Evolutionary conservation across 306 rosid species (phyloP).

Genomic region (Citrullus amarus): DNA sequence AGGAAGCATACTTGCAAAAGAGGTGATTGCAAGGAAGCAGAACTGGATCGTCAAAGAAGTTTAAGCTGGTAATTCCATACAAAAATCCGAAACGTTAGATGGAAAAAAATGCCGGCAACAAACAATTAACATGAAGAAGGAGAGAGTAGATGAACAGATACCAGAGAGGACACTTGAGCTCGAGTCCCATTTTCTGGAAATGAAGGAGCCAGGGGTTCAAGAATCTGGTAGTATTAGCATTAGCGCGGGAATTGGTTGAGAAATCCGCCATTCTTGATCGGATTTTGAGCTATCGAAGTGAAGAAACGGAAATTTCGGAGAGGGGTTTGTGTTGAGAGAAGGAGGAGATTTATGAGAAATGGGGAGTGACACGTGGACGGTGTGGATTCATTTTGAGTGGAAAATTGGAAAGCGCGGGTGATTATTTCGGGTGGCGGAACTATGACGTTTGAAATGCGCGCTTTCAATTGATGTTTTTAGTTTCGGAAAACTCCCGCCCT

Average conservation of each 20-base stretch:
- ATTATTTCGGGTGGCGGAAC: background rate
- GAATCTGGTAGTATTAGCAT: background rate
- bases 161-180: conserved; percentile 95
- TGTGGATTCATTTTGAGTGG: background rate
- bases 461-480: background rate
- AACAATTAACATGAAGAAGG: background rate
- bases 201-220: conserved; percentile 61
- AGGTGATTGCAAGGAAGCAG: conserved; percentile 79
- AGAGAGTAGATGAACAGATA: background rate
- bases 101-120: background rate
- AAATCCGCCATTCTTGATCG: conserved; percentile 31
- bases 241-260: background rate
- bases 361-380: background rate
- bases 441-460: background rate
- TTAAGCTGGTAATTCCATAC: conserved; percentile 39
- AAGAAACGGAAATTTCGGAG: background rate
- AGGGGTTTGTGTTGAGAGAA: background rate
- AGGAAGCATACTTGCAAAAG: conserved; percentile 55
- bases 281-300: background rate
- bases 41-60: conserved; percentile 42
- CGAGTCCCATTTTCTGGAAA: conserved; percentile 75
- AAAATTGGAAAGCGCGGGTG: background rate
- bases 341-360: background rate
- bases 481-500: background rate
- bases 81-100: background rate